Percentiles rank a stretch among this genome's conserved stretches.
phyloP scores from a whole-genome alignment of 768 basidiomycete species.

The Amanita molliuscula region DNA sequence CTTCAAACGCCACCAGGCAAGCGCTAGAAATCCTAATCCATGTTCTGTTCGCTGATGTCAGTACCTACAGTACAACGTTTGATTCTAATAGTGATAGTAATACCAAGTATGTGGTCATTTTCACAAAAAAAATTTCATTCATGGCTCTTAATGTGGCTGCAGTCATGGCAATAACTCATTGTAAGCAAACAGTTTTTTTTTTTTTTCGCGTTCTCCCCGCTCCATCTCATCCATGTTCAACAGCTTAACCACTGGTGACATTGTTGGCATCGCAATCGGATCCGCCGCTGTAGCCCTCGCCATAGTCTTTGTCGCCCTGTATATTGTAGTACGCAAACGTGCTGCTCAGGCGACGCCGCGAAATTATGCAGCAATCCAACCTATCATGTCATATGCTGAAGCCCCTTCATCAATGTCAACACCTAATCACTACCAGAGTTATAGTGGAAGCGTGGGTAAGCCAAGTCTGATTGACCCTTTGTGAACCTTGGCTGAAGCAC shows the following conservation, averaged over 20 bases:
- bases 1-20: not conserved
- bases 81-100: not conserved
- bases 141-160: not conserved
- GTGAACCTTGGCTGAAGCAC: too few relatives aligned
- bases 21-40: not conserved
- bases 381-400: not conserved
- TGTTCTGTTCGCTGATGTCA: not conserved
- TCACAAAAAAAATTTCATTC: too few relatives aligned
- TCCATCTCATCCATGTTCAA: not conserved
- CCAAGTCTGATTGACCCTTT: too few relatives aligned
- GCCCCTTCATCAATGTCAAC: not conserved
- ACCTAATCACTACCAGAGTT: too few relatives aligned
- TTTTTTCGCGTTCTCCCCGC: not conserved
- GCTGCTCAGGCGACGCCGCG: not conserved
- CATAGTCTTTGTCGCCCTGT: not conserved
- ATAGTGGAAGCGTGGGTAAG: too few relatives aligned
- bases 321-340: not conserved
- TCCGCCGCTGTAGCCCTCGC: not conserved
- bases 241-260: slow-evolving; percentile 3
- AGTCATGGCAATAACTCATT: not conserved
- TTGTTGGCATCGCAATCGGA: slow-evolving; percentile 1
- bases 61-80: not conserved
- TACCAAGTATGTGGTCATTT: too few relatives aligned
- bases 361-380: not conserved
- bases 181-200: too few relatives aligned